phyloP scores from a whole-genome alignment of 306 rosid genomes.

The Abrus pulchellus region DNA sequence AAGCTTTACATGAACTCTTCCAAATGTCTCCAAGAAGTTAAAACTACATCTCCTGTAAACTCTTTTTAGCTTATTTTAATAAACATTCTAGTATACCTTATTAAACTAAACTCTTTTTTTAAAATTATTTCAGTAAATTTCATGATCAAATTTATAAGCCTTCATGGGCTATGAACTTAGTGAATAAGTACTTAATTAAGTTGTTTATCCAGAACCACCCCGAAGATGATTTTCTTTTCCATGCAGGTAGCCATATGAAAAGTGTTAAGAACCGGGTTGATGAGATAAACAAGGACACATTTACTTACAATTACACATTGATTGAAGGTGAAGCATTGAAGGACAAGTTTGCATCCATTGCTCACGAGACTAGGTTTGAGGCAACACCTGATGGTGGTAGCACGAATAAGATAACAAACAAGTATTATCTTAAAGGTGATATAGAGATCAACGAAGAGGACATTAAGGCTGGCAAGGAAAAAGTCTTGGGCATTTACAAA shows the following conservation, averaged over 20 bases:
- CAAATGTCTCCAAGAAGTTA: too few relatives aligned
- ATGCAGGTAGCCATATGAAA: conserved; percentile 21
- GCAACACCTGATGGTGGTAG: conserved; percentile 54
- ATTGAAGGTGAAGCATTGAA: conserved; percentile 46
- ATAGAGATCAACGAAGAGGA: conserved; percentile 55
- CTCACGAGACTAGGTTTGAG: conserved; percentile 54
- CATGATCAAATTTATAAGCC: too few relatives aligned
- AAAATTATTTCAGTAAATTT: too few relatives aligned
- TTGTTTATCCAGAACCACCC: too few relatives aligned
- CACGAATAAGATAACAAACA: conserved; percentile 49
- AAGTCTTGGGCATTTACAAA: conserved; percentile 53
- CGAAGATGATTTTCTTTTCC: neutral
- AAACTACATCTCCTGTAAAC: too few relatives aligned
- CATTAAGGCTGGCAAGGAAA: conserved; percentile 53
- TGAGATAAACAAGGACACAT: conserved; percentile 38
- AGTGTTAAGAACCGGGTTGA: conserved; percentile 47
- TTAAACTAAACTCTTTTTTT: too few relatives aligned
- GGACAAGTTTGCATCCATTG: conserved; percentile 54
- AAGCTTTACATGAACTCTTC: too few relatives aligned
- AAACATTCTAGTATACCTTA: too few relatives aligned
- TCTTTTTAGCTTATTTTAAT: too few relatives aligned
- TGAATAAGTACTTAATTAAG: too few relatives aligned
- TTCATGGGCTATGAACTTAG: too few relatives aligned
- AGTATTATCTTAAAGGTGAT: conserved; percentile 54
- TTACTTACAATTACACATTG: conserved; percentile 39